Evolutionary conservation across 768 basidiomycete genomes (phyloP).

Genomic region (Sistotremastrum niveocremeum): DNA sequence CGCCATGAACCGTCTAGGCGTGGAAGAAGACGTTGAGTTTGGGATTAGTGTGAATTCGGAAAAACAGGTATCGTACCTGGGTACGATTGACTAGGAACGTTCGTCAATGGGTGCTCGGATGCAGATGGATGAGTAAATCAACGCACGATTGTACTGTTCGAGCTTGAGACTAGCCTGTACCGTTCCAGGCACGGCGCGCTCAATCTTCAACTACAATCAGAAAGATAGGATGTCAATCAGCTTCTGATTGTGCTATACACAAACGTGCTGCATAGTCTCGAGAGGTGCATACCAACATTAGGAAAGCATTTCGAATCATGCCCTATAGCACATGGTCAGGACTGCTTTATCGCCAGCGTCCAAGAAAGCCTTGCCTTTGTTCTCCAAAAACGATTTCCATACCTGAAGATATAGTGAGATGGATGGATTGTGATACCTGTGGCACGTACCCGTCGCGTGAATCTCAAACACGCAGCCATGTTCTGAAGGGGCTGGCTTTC

Average conservation of each 20-base stretch:
- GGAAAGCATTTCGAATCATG: constrained; percentile 75
- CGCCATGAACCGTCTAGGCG: constrained; percentile 57
- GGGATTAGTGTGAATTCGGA: not conserved
- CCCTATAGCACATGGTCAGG: constrained; percentile 27
- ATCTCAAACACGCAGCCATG: constrained; percentile 61
- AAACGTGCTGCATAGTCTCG: not conserved
- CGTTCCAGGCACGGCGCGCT: constrained; percentile 54
- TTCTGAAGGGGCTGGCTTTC: not conserved
- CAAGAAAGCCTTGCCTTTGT: constrained; percentile 36
- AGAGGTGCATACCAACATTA: constrained; percentile 31
- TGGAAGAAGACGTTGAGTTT: not conserved
- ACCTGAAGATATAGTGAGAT: constrained; percentile 31
- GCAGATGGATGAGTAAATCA: not conserved
- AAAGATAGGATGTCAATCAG: not conserved
- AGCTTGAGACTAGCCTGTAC: constrained; percentile 60
- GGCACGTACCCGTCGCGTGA: constrained; percentile 42
- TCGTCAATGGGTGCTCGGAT: not conserved
- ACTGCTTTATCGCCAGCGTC: not conserved
- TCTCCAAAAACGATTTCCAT: constrained; percentile 70
- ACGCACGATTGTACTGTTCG: constrained; percentile 60
- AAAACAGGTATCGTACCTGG: constrained; percentile 34
- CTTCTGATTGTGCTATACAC: constrained; percentile 1
- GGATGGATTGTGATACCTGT: not conserved
- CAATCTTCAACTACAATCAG: constrained; percentile 43
- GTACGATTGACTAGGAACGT: constrained; percentile 57